Percentiles rank a stretch among this genome's conserved stretches.
Conservation (phyloP, 805 yeast genomes). For the Wickerhamiella nectarea region DNA sequence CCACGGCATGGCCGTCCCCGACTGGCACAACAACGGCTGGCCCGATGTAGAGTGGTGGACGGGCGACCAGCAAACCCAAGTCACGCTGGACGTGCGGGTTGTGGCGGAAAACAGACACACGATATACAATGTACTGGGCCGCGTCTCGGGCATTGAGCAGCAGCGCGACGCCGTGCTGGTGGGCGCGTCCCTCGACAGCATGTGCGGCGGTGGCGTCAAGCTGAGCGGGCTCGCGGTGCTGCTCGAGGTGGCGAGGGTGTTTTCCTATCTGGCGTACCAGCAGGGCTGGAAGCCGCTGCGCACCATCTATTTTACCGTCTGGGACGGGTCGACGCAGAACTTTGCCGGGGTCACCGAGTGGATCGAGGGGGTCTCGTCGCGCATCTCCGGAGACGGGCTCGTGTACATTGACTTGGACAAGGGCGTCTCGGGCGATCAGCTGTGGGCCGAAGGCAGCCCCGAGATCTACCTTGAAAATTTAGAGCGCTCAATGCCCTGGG, state of each 20-base stretch:
- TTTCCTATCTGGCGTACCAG: constrained; percentile 48
- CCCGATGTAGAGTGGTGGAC: constrained; percentile 33
- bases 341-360: constrained; percentile 76
- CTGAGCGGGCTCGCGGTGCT: constrained; percentile 63
- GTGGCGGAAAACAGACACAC: constrained; percentile 40
- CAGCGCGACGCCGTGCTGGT: constrained; percentile 46
- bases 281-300: constrained; percentile 75
- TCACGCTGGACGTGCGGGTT: constrained; percentile 29
- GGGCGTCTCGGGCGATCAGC: constrained; percentile 37
- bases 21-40: constrained; percentile 27
- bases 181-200: constrained; percentile 73
- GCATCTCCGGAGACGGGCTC: constrained; percentile 45
- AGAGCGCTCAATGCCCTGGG: constrained; percentile 4
- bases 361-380: constrained; percentile 42
- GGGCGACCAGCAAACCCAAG: constrained; percentile 26
- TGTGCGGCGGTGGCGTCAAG: constrained; percentile 58
- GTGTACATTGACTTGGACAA: constrained; percentile 65
- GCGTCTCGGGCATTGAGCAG: constrained; percentile 71
- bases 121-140: constrained; percentile 67
- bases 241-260: constrained; percentile 54
- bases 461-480: constrained; percentile 31
- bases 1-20: constrained; percentile 28
- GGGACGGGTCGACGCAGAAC: constrained; percentile 71
- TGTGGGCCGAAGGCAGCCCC: constrained; percentile 55
- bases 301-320: constrained; percentile 67